A percentile compares a stretch with the other conserved stretches of the same genome.
Evolutionary conservation across 345 rosid species (phyloP).

Genomic region (Acer campestre): DNA sequence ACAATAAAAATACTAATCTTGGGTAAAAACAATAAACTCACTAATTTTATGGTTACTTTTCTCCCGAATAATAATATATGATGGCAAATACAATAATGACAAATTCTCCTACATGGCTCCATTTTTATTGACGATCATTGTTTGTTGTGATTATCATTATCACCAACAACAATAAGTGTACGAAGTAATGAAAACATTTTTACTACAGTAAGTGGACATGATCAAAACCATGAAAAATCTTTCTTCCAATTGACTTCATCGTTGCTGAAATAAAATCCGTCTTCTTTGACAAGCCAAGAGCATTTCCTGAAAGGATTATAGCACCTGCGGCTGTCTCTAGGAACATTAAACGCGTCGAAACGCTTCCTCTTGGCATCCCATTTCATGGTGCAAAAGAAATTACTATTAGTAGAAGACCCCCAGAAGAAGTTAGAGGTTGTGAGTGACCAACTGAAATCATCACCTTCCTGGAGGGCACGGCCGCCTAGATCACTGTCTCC

Average conservation of each 20-base stretch:
- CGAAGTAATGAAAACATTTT: neutral
- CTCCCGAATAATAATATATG: too few species aligned
- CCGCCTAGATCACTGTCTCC: slow-evolving; percentile 75
- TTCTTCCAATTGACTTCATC: slow-evolving; percentile 86
- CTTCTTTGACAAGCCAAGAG: slow-evolving; percentile 87
- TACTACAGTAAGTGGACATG: too few species aligned
- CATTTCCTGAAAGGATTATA: slow-evolving; percentile 57
- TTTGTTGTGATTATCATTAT: neutral
- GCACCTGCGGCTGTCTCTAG: slow-evolving; percentile 61
- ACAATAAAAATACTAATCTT: too few species aligned
- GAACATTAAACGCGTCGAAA: slow-evolving; percentile 67
- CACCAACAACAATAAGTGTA: too few species aligned
- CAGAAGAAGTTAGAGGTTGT: slow-evolving; percentile 37
- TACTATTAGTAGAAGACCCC: slow-evolving; percentile 25
- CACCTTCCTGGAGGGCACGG: slow-evolving; percentile 93
- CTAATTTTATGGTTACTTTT: too few species aligned
- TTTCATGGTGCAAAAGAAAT: slow-evolving; percentile 71
- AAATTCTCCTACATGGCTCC: neutral
- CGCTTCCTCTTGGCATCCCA: slow-evolving; percentile 60
- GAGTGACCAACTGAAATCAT: slow-evolving; percentile 76
- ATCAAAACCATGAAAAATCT: slow-evolving; percentile 67
- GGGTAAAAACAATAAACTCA: too few species aligned
- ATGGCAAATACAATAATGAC: neutral
- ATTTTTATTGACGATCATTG: too few species aligned
- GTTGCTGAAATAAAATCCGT: slow-evolving; percentile 81